These are phyloP conservation scores for Butyriboletus loyo DNA, from an alignment of 768 basidiomycete genomes.

Conservation along the genomic window DNA sequence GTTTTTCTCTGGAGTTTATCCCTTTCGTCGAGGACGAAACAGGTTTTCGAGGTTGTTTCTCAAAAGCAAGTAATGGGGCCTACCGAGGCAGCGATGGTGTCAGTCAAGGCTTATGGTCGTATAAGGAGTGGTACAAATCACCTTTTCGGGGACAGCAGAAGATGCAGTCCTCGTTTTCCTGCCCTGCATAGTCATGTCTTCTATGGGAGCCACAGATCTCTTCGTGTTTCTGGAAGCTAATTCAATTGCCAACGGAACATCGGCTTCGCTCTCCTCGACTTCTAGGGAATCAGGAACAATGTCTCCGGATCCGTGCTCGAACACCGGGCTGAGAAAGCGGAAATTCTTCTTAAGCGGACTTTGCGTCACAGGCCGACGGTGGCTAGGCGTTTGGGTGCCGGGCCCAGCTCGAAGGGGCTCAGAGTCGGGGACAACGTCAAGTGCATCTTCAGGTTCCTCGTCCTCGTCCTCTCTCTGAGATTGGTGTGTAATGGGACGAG, in stretches of 20 bases:
- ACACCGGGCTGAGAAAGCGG: slow-evolving; percentile 22
- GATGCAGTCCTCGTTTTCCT: slow-evolving; percentile 4
- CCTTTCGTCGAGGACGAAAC: slow-evolving; percentile 6
- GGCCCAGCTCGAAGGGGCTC: slow-evolving; percentile 44
- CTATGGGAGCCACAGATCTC: background rate
- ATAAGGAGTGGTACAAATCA: slow-evolving; percentile 3
- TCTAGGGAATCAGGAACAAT: slow-evolving; percentile 28
- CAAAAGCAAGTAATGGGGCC: background rate
- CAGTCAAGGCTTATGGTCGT: background rate
- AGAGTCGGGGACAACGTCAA: slow-evolving; percentile 63
- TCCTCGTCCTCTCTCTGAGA: background rate
- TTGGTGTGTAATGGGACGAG: background rate
- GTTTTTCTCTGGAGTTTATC: slow-evolving; percentile 9
- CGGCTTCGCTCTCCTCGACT: slow-evolving; percentile 33
- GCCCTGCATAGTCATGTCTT: background rate
- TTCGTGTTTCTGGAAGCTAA: slow-evolving; percentile 20
- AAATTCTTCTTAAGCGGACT: slow-evolving; percentile 17
- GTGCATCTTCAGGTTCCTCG: slow-evolving; percentile 31
- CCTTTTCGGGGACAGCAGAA: slow-evolving; percentile 14
- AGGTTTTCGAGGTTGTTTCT: slow-evolving; percentile 10
- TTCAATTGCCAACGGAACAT: slow-evolving; percentile 42
- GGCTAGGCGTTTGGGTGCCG: slow-evolving; percentile 7
- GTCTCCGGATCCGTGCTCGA: slow-evolving; percentile 23
- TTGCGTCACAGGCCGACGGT: background rate
- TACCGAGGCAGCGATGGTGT: background rate